Percentiles rank a stretch among this genome's conserved stretches.
Evolutionary conservation across 202 grass and related monocot species (phyloP).

Genomic region (Zizania palustris): DNA sequence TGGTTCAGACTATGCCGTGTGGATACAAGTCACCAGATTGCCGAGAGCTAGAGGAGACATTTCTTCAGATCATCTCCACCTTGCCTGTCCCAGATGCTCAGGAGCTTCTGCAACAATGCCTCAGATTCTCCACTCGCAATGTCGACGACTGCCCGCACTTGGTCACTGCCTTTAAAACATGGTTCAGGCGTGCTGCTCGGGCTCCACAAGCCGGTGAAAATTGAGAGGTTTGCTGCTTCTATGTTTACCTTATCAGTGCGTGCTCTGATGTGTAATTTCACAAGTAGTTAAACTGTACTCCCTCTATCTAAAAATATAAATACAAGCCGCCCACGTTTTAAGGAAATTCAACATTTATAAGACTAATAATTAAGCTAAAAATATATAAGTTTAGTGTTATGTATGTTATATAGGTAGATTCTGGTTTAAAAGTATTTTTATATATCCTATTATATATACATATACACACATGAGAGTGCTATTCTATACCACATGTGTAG

Average conservation of each 20-base stretch:
- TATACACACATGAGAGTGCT: no score
- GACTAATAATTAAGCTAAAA: no score
- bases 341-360: no score
- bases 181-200: slow-evolving; percentile 78
- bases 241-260: not conserved
- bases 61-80: slow-evolving; percentile 90
- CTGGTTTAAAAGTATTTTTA: no score
- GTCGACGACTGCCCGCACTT: slow-evolving; percentile 72
- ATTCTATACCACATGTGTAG: no score
- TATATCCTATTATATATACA: no score
- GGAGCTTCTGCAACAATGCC: slow-evolving; percentile 74
- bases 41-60: slow-evolving; percentile 78
- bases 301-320: no score
- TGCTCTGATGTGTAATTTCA: slow-evolving; percentile 6
- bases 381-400: no score
- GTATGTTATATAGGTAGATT: no score
- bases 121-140: slow-evolving; percentile 77
- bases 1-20: slow-evolving; percentile 57
- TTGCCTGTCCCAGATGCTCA: slow-evolving; percentile 64
- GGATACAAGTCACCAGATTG: slow-evolving; percentile 67
- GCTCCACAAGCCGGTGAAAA: slow-evolving; percentile 30
- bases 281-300: no score
- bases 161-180: slow-evolving; percentile 74
- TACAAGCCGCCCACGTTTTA: no score
- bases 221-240: slow-evolving; percentile 21